Base-by-base conservation (phyloP, 495 filamentous ascomycete species). In the Oidiodendron maius region DNA sequence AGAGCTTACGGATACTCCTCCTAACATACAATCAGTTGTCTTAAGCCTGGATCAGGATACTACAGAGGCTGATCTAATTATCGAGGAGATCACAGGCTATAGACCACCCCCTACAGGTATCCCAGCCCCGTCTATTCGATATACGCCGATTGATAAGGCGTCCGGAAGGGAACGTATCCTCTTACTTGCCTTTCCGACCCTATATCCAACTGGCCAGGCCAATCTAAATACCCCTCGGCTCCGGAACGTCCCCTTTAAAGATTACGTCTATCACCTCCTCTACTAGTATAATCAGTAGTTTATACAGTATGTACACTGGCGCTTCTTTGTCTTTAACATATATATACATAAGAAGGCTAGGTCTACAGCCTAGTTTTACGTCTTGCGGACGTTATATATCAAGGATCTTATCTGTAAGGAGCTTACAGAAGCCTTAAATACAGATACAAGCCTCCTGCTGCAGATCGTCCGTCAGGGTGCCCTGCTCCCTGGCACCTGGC, bases 71-170 rank as follows among this genome's bases (percentile, higher is more conserved):
- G 21, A 46, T 36, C 16, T 32, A 20, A 46, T 46, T 28, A 4
- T 46, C 5, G 36, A 39, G 15, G 36, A 16, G 36, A 39, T 39
- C 15, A 39, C 36, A 39, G 36, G 36, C 36, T 11, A n/a, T 8
- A 36, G 28, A 32, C 44, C 13, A 20, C 25, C 24, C 17, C 4
- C n/a, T 46, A 30, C 17, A 22, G 23, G 21, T 20, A 9, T 46
- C 17, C 25, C 25, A 36, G 24, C 44, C 4, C 44, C 25, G 5
- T 32, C 13, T 10, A 36, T 46, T 28, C 44, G 28, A 10, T 18
- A 15, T 17, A 46, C 44, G 24, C 25, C 24, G 12, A 46, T 46
- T 20, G 44, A 46, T 20, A 26, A 46, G 44, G 25, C 44, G n/a
- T 32, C 44, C 21, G 25, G 44, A 18, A 46, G 44, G 18, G 44